phyloP scores from a whole-genome alignment of 2,329 filamentous ascomycete species.

The Exophiala sideris region DNA sequence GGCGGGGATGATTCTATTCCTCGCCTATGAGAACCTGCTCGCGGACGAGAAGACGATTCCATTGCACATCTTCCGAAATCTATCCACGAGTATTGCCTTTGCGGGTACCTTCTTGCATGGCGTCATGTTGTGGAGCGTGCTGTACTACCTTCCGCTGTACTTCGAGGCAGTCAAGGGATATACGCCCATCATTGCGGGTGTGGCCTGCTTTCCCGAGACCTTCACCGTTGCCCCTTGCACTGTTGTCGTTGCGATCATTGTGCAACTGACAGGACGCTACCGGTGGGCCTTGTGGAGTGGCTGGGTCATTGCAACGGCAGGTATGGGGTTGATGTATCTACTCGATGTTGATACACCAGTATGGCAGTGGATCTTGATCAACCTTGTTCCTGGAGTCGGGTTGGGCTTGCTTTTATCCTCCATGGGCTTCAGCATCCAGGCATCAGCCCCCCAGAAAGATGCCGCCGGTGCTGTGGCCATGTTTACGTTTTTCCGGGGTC shows the following conservation, averaged over 20 bases:
- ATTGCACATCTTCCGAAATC: conserved; percentile 43
- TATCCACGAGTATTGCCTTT: conserved; percentile 36
- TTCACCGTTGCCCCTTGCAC: conserved; percentile 29
- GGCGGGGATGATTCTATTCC: conserved; percentile 24
- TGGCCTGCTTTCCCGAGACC: conserved; percentile 33
- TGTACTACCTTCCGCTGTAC: conserved; percentile 46
- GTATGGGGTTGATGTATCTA: conserved; percentile 29
- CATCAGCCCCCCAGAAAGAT: conserved; percentile 26
- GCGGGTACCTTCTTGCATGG: conserved; percentile 39
- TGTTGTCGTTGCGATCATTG: conserved; percentile 31
- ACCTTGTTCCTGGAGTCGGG: conserved; percentile 25
- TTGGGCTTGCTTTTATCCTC: conserved; percentile 20
- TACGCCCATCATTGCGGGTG: conserved; percentile 34
- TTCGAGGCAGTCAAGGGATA: conserved; percentile 42
- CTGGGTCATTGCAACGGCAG: conserved; percentile 28
- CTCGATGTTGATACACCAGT: conserved; percentile 25
- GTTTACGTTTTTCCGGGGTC: conserved; percentile 29
- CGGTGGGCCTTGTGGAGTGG: conserved; percentile 28
- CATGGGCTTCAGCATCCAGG: conserved; percentile 28
- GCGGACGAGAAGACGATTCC: conserved; percentile 41
- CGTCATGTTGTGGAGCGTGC: conserved; percentile 36
- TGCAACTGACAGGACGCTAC: conserved; percentile 33
- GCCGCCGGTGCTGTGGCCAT: conserved; percentile 24
- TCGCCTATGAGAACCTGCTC: conserved; percentile 29
- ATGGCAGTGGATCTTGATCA: conserved; percentile 27